Conservation (phyloP, 495 filamentous ascomycete genomes). For the Hypomontagnella submonticulosa region DNA sequence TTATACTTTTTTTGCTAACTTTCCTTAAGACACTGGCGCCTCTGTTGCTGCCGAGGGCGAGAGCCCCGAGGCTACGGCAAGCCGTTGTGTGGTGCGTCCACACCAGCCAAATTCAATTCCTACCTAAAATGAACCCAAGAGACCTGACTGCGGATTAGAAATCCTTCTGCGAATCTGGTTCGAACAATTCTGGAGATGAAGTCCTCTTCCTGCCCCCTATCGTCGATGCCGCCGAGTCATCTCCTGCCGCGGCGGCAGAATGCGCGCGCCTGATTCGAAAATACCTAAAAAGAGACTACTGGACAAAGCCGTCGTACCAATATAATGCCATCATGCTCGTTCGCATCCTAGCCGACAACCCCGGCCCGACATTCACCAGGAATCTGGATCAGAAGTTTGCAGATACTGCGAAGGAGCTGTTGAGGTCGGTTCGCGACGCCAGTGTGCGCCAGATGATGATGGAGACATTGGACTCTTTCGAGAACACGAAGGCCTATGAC, state of each 20-base stretch:
- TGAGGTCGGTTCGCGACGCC: conserved; percentile 75
- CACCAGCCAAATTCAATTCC: conserved; percentile 35
- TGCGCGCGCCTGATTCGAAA: conserved; percentile 82
- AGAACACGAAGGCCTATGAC: conserved; percentile 73
- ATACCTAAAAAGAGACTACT: conserved; percentile 76
- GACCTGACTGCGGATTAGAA: conserved; percentile 46
- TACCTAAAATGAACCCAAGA: conserved; percentile 28
- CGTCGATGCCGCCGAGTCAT: conserved; percentile 94
- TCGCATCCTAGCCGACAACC: conserved; percentile 92
- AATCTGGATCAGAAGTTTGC: conserved; percentile 87
- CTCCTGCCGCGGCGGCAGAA: conserved; percentile 82
- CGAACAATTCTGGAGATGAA: conserved; percentile 79
- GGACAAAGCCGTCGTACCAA: conserved; percentile 73
- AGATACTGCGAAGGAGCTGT: conserved; percentile 76
- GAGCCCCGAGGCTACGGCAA: conserved; percentile 68
- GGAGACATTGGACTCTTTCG: conserved; percentile 83
- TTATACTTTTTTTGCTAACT: conserved; percentile 26
- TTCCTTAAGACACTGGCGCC: conserved; percentile 29
- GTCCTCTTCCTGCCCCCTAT: conserved; percentile 93
- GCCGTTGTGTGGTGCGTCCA: conserved; percentile 60
- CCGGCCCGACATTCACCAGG: conserved; percentile 85
- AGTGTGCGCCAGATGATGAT: conserved; percentile 79
- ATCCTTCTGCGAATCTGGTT: conserved; percentile 82
- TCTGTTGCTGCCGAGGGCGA: conserved; percentile 53
- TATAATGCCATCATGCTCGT: conserved; percentile 98